phyloP scores from a whole-genome alignment of 176 grass and related monocot genomes.

The Alopecurus myosuroides region DNA sequence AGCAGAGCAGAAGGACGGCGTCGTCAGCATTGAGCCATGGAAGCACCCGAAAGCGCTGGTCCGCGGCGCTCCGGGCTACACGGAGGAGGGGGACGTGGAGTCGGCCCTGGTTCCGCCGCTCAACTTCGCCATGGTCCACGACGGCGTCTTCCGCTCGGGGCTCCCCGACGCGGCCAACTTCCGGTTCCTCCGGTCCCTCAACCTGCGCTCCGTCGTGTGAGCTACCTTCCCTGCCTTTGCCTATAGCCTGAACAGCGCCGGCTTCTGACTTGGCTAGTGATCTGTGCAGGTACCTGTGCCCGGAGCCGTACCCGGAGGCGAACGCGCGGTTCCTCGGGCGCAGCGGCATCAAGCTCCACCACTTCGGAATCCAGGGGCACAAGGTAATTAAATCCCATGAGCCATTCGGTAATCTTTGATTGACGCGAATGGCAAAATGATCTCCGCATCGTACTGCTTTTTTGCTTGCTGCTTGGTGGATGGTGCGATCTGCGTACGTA shows the following conservation, averaged over 20 bases:
- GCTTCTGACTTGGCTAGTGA: not conserved
- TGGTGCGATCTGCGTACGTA: not conserved
- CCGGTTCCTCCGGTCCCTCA: conserved; percentile 60
- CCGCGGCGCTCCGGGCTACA: not conserved
- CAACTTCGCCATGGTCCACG: conserved; percentile 81
- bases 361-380: conserved; percentile 65
- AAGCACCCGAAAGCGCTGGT: not conserved
- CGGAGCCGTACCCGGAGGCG: conserved; percentile 71
- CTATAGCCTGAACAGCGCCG: not conserved
- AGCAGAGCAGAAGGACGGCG: not conserved
- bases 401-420: too few relatives aligned
- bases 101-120: conserved; percentile 47
- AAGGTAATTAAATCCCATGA: conserved; percentile 32
- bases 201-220: conserved; percentile 80
- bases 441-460: conserved; percentile 9
- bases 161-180: conserved; percentile 59
- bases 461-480: not conserved
- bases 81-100: not conserved
- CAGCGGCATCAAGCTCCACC: conserved; percentile 66
- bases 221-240: too few relatives aligned
- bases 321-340: conserved; percentile 54
- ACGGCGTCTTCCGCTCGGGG: conserved; percentile 89
- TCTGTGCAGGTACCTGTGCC: conserved; percentile 92
- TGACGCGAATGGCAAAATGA: conserved; percentile 7
- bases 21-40: not conserved